phyloP scores from a whole-genome alignment of 2,329 filamentous ascomycete genomes.

The Hypoxylon sp. region DNA sequence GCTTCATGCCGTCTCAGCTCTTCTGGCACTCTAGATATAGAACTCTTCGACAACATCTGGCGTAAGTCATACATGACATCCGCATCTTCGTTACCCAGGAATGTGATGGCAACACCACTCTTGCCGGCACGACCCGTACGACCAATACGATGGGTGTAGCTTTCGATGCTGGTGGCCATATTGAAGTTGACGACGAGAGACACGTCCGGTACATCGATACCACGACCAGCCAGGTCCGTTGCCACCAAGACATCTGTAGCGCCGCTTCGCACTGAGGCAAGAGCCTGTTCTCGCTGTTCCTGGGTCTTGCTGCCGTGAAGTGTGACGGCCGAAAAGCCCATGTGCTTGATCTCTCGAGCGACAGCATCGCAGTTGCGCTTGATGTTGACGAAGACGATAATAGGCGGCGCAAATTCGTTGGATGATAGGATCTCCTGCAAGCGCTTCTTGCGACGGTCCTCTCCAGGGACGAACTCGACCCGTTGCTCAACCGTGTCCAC shows the following conservation, averaged over 20 bases:
- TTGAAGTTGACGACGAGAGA: conserved; percentile 98
- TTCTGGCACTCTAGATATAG: conserved; percentile 90
- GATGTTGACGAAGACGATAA: conserved; percentile 99
- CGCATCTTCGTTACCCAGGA: conserved; percentile 89
- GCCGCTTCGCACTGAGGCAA: conserved; percentile 86
- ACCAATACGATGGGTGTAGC: conserved; percentile 96
- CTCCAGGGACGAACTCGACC: conserved; percentile 89
- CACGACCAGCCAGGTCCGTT: conserved; percentile 93
- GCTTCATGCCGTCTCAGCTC: conserved; percentile 91
- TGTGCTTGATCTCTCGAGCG: conserved; percentile 91
- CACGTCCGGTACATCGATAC: conserved; percentile 97
- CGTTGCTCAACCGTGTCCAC: conserved; percentile 98
- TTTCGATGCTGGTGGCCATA: conserved; percentile 94
- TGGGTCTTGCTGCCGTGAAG: conserved; percentile 97
- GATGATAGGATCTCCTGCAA: conserved; percentile 90
- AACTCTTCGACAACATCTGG: conserved; percentile 94
- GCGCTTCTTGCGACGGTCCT: conserved; percentile 97
- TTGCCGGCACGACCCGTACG: conserved; percentile 98
- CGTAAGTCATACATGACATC: conserved; percentile 95
- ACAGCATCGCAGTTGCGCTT: conserved; percentile 98
- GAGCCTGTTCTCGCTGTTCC: conserved; percentile 94
- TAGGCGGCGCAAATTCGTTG: conserved; percentile 85
- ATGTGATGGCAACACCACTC: conserved; percentile 95
- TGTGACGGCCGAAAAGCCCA: conserved; percentile 91
- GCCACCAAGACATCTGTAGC: conserved; percentile 91